Conservation (phyloP, 768 basidiomycete genomes). For the Pleurotus ostreatus region DNA sequence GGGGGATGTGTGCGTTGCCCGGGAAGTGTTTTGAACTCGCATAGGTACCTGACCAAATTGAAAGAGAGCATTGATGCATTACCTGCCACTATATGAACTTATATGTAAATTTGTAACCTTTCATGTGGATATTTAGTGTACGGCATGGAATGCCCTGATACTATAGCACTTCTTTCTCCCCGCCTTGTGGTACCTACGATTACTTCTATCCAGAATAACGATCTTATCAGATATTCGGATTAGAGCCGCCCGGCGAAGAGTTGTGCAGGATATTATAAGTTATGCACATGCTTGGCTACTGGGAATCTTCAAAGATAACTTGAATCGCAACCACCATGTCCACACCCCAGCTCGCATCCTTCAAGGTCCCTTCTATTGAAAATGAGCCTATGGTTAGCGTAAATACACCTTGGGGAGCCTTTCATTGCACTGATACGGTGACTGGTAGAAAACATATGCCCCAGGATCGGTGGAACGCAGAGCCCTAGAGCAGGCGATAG, state of each 20-base stretch:
- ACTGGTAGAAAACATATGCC: slow-evolving; percentile 64
- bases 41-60: slow-evolving; percentile 49
- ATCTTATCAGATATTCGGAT: slow-evolving; percentile 9
- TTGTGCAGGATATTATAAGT: neutral
- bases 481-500: slow-evolving; percentile 66
- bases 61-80: slow-evolving; percentile 54
- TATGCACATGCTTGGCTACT: neutral
- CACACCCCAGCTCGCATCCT: slow-evolving; percentile 74
- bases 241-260: slow-evolving; percentile 9
- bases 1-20: slow-evolving; percentile 61
- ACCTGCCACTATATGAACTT: slow-evolving; percentile 26
- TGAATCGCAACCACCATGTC: slow-evolving; percentile 41
- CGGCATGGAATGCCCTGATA: too few species aligned
- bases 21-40: slow-evolving; percentile 61
- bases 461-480: slow-evolving; percentile 75
- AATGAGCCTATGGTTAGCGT: slow-evolving; percentile 90
- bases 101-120: neutral
- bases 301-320: neutral
- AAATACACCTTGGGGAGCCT: too few species aligned
- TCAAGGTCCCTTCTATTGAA: slow-evolving; percentile 79
- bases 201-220: neutral
- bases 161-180: neutral
- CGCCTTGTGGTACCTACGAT: neutral
- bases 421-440: too few species aligned
- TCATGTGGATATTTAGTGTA: too few species aligned